phyloP scores from a whole-genome alignment of 192 early-diverging fungal genomes.

The Coemansia sp. region DNA sequence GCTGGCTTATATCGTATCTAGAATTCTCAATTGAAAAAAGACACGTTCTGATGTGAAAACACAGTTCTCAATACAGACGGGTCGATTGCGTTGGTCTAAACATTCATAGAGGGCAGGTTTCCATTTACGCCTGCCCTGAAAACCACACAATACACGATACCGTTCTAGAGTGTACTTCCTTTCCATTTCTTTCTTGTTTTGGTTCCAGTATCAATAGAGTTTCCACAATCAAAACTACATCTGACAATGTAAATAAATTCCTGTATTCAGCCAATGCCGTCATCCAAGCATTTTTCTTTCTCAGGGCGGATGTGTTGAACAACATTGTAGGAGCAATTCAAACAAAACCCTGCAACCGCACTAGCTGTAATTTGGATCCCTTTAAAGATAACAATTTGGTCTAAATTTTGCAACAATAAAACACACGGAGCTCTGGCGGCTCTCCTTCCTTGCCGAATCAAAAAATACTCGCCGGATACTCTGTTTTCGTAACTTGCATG shows the following conservation, averaged over 20 bases:
- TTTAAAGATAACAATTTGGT: background rate
- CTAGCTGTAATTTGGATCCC: background rate
- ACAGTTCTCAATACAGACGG: background rate
- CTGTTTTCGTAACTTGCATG: too few relatives aligned
- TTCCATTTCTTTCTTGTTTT: background rate
- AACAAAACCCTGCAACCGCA: too few relatives aligned
- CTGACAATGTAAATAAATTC: background rate
- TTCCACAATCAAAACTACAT: background rate
- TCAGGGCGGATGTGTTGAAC: too few relatives aligned
- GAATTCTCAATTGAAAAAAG: background rate
- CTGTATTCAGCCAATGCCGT: background rate
- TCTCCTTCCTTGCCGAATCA: too few relatives aligned
- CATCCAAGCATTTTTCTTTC: too few relatives aligned
- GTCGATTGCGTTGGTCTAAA: background rate
- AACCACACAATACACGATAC: background rate
- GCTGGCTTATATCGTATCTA: background rate
- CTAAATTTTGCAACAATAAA: too few relatives aligned
- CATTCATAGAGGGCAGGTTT: background rate
- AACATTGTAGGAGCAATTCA: too few relatives aligned
- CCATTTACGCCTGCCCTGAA: background rate
- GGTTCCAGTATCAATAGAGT: background rate
- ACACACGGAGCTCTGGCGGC: too few relatives aligned
- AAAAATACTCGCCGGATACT: too few relatives aligned
- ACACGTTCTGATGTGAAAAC: background rate
- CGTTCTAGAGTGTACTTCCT: background rate